phyloP scores from a whole-genome alignment of 2,329 filamentous ascomycete species.

The Colletotrichum gigasporum region DNA sequence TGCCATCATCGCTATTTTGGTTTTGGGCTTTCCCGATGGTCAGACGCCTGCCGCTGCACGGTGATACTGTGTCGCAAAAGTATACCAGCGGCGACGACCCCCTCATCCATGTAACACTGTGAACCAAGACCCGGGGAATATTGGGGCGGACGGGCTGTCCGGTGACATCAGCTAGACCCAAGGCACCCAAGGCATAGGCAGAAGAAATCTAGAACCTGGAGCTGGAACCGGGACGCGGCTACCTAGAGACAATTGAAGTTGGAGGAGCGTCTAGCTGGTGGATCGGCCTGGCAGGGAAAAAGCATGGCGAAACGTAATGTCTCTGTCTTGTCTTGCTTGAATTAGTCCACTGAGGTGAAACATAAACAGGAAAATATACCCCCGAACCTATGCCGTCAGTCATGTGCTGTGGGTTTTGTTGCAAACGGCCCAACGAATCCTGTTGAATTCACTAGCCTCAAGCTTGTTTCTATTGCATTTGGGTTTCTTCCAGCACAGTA shows the following conservation, averaged over 20 bases:
- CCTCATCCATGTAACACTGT: not conserved
- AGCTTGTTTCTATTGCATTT: constrained; percentile 16
- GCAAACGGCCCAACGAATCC: not conserved
- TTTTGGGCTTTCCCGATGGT: not conserved
- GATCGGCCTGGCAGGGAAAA: not conserved
- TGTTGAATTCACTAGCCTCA: not conserved
- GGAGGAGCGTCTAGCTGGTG: not conserved
- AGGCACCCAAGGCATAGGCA: not conserved
- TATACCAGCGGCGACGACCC: not conserved
- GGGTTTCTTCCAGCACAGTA: too few species aligned
- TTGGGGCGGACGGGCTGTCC: not conserved
- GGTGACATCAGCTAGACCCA: too few species aligned
- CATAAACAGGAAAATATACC: not conserved
- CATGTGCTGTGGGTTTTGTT: not conserved
- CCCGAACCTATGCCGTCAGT: not conserved
- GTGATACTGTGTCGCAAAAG: constrained; percentile 7
- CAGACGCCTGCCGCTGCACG: not conserved
- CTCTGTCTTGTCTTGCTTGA: not conserved
- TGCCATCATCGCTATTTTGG: not conserved
- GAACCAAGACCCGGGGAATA: too few species aligned
- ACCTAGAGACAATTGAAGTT: not conserved
- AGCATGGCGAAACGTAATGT: constrained; percentile 5
- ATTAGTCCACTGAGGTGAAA: not conserved
- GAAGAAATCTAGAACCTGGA: constrained; percentile 4
- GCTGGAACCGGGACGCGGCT: too few species aligned